These are phyloP conservation scores for Gymnopilus junonius DNA, from an alignment of 768 basidiomycete species.

Conservation along the genomic window DNA sequence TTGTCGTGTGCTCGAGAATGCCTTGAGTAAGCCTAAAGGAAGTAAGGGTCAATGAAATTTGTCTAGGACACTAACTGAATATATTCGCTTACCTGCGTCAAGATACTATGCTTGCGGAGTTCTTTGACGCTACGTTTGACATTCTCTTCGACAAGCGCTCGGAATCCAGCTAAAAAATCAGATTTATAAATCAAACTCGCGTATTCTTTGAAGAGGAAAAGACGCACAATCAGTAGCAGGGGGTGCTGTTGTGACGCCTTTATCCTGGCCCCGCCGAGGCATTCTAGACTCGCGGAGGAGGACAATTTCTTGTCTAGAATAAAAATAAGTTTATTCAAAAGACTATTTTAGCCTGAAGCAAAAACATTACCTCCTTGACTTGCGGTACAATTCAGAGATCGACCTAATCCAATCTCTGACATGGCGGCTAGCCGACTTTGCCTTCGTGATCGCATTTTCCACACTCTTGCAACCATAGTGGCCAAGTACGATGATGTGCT, in stretches of 20 bases:
- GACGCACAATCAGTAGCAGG: conserved; percentile 28
- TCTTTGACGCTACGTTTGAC: conserved; percentile 46
- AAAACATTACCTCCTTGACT: conserved; percentile 32
- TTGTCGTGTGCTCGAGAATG: conserved; percentile 26
- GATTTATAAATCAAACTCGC: not conserved
- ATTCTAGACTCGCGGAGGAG: conserved; percentile 36
- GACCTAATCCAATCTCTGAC: conserved; percentile 38
- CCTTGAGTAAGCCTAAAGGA: conserved; percentile 18
- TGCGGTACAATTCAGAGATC: conserved; percentile 33
- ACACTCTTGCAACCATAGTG: conserved; percentile 44
- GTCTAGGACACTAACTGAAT: not conserved
- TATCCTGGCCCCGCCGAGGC: conserved; percentile 30
- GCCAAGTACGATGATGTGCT: conserved; percentile 43
- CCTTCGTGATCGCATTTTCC: conserved; percentile 32
- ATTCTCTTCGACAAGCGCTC: conserved; percentile 54
- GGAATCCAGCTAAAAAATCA: conserved; percentile 34
- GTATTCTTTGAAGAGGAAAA: not conserved
- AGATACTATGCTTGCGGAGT: conserved; percentile 41
- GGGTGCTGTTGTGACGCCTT: conserved; percentile 25
- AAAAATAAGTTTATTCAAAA: not conserved
- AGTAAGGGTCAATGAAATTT: not conserved
- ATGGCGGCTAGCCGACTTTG: conserved; percentile 23
- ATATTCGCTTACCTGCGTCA: conserved; percentile 34
- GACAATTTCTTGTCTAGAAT: conserved; percentile 36
- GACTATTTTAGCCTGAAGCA: not conserved